Conservation (phyloP, 2,329 filamentous ascomycete species). For the Talaromyces sp. region DNA sequence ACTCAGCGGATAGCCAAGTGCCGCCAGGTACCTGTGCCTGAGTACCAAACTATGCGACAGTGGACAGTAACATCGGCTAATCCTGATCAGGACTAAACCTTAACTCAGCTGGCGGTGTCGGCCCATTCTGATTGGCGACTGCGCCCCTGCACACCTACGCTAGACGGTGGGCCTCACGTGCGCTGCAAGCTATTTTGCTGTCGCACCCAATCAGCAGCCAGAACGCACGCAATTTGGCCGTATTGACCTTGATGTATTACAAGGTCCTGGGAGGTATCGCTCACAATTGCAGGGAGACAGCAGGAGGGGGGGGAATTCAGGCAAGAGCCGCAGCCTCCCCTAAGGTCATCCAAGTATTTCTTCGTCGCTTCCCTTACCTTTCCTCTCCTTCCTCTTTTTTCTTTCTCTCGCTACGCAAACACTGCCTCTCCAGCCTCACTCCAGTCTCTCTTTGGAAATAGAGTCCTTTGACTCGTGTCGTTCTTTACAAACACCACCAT, state of each 20-base stretch:
- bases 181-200: neutral
- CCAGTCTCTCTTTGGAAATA: slow-evolving; percentile 15
- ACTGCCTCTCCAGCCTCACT: slow-evolving; percentile 11
- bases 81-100: neutral
- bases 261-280: neutral
- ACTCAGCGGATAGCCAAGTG: neutral
- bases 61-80: slow-evolving; percentile 4
- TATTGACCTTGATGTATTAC: neutral
- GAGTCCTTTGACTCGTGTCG: slow-evolving; percentile 16
- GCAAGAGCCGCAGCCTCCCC: neutral
- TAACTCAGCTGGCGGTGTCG: neutral
- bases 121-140: neutral
- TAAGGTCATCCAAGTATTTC: neutral
- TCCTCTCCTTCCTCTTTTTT: neutral
- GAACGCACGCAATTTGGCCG: neutral
- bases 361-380: neutral
- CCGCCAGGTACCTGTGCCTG: neutral
- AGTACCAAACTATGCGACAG: neutral
- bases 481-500: slow-evolving; percentile 12
- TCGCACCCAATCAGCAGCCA: neutral
- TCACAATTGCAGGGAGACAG: neutral
- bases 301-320: neutral
- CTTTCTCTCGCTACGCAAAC: neutral
- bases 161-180: neutral
- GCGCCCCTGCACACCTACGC: neutral